Conservation (phyloP, 345 rosid genomes). For the Euclidium syriacum region DNA sequence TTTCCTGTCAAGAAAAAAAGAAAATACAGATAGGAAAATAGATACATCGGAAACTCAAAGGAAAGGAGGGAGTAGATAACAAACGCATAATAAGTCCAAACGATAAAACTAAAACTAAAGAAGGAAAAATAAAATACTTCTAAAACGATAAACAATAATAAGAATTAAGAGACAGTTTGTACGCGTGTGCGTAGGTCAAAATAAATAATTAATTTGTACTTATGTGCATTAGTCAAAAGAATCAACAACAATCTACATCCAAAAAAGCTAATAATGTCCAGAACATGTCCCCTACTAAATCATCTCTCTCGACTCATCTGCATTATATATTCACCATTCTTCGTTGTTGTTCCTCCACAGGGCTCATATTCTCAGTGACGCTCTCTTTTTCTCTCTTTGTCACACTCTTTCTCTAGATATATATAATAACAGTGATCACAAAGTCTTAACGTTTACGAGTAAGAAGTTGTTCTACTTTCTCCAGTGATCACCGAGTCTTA, state of each 20-base stretch:
- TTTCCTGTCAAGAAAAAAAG: constrained; percentile 1
- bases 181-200: constrained; percentile 20
- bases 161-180: not conserved
- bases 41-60: constrained; percentile 26
- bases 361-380: constrained; percentile 23
- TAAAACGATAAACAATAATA: not conserved
- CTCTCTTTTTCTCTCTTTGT: not conserved
- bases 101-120: not conserved
- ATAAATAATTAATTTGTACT: constrained; percentile 9
- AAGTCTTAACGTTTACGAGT: not conserved
- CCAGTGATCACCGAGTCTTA: not conserved
- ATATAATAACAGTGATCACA: not conserved
- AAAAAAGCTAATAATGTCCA: constrained; percentile 27
- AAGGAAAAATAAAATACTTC: not conserved
- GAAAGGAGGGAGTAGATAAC: constrained; percentile 2
- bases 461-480: not conserved
- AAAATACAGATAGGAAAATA: constrained; percentile 23
- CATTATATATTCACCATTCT: constrained; percentile 6
- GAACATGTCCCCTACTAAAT: not conserved
- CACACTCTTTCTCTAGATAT: not conserved
- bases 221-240: constrained; percentile 30
- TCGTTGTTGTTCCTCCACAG: constrained; percentile 25
- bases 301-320: not conserved
- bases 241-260: constrained; percentile 37
- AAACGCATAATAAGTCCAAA: constrained; percentile 10